Conservation (phyloP, 129 eudicot species). For the Sambucus nigra region DNA sequence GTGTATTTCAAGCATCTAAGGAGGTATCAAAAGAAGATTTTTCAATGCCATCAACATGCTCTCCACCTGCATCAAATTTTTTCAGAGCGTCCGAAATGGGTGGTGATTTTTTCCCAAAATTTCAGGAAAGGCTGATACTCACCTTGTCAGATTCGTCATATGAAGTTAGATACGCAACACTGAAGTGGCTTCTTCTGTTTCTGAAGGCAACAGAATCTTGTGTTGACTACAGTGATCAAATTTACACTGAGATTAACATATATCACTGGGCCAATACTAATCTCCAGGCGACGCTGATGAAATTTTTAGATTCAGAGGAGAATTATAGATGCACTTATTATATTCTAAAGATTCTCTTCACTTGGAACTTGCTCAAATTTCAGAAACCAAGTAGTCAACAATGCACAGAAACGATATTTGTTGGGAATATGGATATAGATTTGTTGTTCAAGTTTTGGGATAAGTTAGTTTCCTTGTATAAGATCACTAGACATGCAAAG, state of each 20-base stretch:
- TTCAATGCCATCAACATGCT: conserved; percentile 12
- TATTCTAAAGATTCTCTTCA: conserved; percentile 62
- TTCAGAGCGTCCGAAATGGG: conserved; percentile 18
- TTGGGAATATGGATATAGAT: conserved; percentile 40
- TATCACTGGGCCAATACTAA: conserved; percentile 36
- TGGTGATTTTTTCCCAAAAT: conserved; percentile 19
- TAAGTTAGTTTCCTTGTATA: conserved; percentile 43
- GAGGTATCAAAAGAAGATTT: conserved; percentile 41
- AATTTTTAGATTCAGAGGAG: conserved; percentile 47
- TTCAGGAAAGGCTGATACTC: conserved; percentile 38
- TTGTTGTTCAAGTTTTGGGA: conserved; percentile 62
- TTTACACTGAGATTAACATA: conserved; percentile 16
- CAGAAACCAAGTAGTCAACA: conserved; percentile 16
- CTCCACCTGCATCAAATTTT: conserved; percentile 22
- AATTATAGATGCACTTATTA: conserved; percentile 69
- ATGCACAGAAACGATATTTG: conserved; percentile 22
- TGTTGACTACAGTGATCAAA: conserved; percentile 12
- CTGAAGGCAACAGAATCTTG: conserved; percentile 34
- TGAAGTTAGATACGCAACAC: conserved; percentile 78
- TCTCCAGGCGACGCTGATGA: conserved; percentile 51
- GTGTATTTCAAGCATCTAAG: conserved; percentile 47
- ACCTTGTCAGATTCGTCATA: conserved; percentile 70
- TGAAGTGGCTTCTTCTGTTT: conserved; percentile 81
- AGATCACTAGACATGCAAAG: conserved; percentile 56
- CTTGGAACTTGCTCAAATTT: conserved; percentile 55